Conservation (phyloP, 176 grass and related monocot genomes). For the Avena sativa region DNA sequence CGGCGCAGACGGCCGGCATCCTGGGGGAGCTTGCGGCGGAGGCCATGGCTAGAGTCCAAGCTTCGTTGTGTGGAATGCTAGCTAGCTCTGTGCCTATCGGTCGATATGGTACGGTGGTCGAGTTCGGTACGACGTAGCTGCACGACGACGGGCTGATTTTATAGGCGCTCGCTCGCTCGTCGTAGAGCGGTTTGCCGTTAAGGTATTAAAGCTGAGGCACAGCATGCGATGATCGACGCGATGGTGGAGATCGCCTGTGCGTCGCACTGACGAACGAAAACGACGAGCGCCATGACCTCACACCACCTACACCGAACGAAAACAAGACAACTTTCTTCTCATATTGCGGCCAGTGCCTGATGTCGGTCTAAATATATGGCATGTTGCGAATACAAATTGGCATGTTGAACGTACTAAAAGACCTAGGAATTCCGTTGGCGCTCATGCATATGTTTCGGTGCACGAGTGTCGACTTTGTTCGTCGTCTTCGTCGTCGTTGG, state of each 20-base stretch:
- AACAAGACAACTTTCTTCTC: too few species aligned
- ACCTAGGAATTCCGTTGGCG: too few species aligned
- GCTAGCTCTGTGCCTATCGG: background rate
- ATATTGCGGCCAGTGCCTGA: too few species aligned
- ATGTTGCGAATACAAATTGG: too few species aligned
- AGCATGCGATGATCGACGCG: too few species aligned
- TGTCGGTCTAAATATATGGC: too few species aligned
- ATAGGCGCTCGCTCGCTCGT: background rate
- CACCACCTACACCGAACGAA: too few species aligned
- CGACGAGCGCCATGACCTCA: background rate
- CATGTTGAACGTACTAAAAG: too few species aligned
- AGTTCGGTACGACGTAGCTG: constrained; percentile 11
- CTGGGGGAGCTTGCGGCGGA: background rate
- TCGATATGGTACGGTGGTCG: background rate
- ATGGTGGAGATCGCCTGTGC: constrained; percentile 5
- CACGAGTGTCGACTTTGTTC: too few species aligned
- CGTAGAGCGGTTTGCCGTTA: constrained; percentile 7
- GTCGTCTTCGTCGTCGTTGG: background rate
- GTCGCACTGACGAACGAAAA: constrained; percentile 15
- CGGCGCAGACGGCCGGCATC: background rate
- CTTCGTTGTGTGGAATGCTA: constrained; percentile 11
- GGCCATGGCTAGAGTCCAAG: constrained; percentile 23
- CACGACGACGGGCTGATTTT: constrained; percentile 4
- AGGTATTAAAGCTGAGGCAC: too few species aligned
- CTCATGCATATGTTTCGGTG: too few species aligned